Base-by-base conservation (phyloP, 2,329 filamentous ascomycete genomes). In the Colletotrichum sp. region DNA sequence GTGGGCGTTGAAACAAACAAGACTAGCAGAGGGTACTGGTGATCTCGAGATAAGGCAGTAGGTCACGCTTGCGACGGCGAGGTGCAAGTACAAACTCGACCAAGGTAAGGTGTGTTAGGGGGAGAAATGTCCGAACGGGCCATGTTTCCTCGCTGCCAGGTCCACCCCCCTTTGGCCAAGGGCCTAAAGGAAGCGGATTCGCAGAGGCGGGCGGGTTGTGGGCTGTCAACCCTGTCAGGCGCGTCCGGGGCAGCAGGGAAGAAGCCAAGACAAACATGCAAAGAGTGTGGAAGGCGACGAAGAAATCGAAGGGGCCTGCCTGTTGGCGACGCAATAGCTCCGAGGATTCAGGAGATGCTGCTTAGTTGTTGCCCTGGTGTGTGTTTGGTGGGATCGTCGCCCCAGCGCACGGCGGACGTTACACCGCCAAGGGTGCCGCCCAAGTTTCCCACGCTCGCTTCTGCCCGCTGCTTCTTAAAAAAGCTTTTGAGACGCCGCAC, bases 401-500 rank as follows among this genome's bases (percentile, higher is more conserved):
- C 62, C 38, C 38, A 24, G 7, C 36, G 58, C 34, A 70, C 71
- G 32, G 71, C 67, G 71, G 71, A 73, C 43, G 71, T 73, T 71
- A 56, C 71, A 71, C 63, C 58, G 58, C 66, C 58, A 73, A 73
- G 66, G 59, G 66, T 71, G 66, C 58, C 66, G 59, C 66, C 58
- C 59, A 32, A 59, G 71, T 70, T 70, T 63, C 56, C 34, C 28
- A 14, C 43, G 13, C 43, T 73, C 55, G 55, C 55, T 73, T 55
- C 70, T 55, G 28, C 55, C 38, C 67, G 55, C 36, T 18, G 34
- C 55, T 75, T 74, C 74, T 74, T 74, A 70, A 74, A 76, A 74
- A 76, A 74, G 74, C 71, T 32, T 8, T 32, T 76, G 74, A 76
- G 74, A 76, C 74, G 74, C 74, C 74, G 74, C 74, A 76, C 71